Evolutionary conservation across 2,329 filamentous ascomycete genomes (phyloP), one percentile per base, ranked within the genome.

Genomic region (Aschersonia sp.): DNA sequence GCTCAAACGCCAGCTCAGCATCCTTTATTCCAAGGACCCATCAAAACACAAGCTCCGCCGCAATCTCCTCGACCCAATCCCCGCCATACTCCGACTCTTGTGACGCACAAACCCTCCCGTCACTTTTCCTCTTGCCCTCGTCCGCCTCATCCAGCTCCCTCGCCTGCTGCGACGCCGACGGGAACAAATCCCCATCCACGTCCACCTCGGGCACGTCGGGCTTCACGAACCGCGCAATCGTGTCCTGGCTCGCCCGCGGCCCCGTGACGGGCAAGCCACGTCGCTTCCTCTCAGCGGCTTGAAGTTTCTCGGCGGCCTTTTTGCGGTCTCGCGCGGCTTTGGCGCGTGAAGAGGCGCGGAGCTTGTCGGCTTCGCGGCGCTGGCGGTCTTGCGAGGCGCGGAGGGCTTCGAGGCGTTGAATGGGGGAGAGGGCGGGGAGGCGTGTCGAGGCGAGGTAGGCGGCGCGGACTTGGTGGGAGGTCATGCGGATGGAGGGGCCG

Each of bases 241-340:
- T 76, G 42, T 72, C 72, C 57, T 81, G 78, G 35, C 77, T 80
- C 0, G 77, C 71, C 38, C 70, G 66, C 4, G 77, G 72, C 9
- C 65, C 66, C n/a, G 75, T 66, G 4, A 78, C 60, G 10, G 78
- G 78, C 50, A 77, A 49, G 0, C 77, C 73, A 20, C 47, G 66
- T 70, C 51, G 69, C n/a, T 73, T 69, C 43, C 61, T 64, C 50
- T 72, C 70, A 5, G 66, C 67, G 30, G 66, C 58, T 20, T 20
- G 20, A 2, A 20, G 20, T 20, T 20, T 20, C 45, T 76, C 75
- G 55, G 73, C 78, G 12, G 69, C 72, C 50, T 69, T 73, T 59
- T 77, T 79, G 61, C 70, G 74, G 40, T 80, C 77, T 30, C 76
- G 61, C 2, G 68, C 67, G 6, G 66, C 58, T 47, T 66, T 68